These are phyloP conservation scores for Tylopilus sp. DNA, from an alignment of 1,284 basidiomycete species.

Conservation along the genomic window DNA sequence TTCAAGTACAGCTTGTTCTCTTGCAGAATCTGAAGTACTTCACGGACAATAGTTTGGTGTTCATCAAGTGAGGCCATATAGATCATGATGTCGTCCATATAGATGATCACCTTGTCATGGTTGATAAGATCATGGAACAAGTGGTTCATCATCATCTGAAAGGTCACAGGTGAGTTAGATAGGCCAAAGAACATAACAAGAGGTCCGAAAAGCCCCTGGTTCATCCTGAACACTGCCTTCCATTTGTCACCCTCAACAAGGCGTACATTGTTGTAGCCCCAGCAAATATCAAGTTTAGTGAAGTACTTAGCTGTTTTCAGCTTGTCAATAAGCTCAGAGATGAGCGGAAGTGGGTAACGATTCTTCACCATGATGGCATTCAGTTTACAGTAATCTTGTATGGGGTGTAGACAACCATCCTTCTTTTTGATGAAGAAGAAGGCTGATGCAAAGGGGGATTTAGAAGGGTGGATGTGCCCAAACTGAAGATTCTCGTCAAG, in stretches of 20 bases:
- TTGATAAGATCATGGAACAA: background rate
- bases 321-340: too few relatives aligned
- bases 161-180: too few relatives aligned
- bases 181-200: too few relatives aligned
- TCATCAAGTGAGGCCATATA: background rate
- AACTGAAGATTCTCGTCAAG: conserved; percentile 1
- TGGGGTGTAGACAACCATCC: background rate
- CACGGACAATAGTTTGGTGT: background rate
- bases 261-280: too few relatives aligned
- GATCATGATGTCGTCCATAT: too few relatives aligned
- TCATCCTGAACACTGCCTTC: background rate
- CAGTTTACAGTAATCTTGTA: background rate
- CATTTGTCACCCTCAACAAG: background rate
- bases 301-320: too few relatives aligned
- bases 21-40: background rate
- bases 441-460: too few relatives aligned
- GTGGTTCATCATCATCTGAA: too few relatives aligned
- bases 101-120: background rate
- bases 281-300: too few relatives aligned
- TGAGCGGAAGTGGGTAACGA: background rate
- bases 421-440: too few relatives aligned
- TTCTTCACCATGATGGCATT: conserved; percentile 5
- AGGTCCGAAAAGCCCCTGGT: background rate
- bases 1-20: background rate
- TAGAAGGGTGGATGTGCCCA: background rate